Evolutionary conservation across 2,329 filamentous ascomycete species (phyloP).

Genomic region (Paramyrothecium roridum): DNA sequence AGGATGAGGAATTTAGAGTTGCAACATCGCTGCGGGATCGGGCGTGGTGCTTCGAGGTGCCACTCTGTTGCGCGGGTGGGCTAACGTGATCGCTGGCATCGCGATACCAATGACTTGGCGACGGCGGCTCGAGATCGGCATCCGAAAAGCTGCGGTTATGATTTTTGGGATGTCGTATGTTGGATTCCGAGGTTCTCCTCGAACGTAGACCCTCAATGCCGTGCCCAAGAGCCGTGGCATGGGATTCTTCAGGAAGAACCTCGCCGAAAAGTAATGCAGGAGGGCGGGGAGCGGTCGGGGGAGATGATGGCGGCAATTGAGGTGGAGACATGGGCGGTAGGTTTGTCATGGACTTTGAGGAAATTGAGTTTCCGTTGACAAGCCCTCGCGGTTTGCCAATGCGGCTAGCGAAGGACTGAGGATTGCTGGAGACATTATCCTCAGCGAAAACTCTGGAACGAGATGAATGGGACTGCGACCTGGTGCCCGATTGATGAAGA

Average conservation of each 20-base stretch:
- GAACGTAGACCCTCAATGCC: conserved; percentile 53
- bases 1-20: conserved; percentile 26
- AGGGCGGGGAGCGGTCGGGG: conserved; percentile 28
- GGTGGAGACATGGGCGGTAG: conserved; percentile 25
- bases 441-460: conserved; percentile 45
- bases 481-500: conserved; percentile 10
- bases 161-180: conserved; percentile 48
- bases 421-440: conserved; percentile 49
- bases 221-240: conserved; percentile 51
- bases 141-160: conserved; percentile 56
- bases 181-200: conserved; percentile 71
- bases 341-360: conserved; percentile 31
- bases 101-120: conserved; percentile 66
- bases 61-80: conserved; percentile 13
- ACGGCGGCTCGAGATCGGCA: conserved; percentile 55
- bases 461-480: conserved; percentile 32
- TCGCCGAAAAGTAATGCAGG: conserved; percentile 71
- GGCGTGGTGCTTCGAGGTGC: conserved; percentile 30
- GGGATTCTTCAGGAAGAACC: conserved; percentile 58
- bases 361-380: conserved; percentile 26
- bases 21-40: conserved; percentile 62
- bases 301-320: conserved; percentile 28
- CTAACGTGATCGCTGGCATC: conserved; percentile 22
- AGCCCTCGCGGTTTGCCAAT: conserved; percentile 47
- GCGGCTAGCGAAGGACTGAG: conserved; percentile 59